Percentiles rank a stretch among this genome's conserved stretches.
Evolutionary conservation across 495 filamentous ascomycete species (phyloP).

Genomic region (Neurospora sublineolata): DNA sequence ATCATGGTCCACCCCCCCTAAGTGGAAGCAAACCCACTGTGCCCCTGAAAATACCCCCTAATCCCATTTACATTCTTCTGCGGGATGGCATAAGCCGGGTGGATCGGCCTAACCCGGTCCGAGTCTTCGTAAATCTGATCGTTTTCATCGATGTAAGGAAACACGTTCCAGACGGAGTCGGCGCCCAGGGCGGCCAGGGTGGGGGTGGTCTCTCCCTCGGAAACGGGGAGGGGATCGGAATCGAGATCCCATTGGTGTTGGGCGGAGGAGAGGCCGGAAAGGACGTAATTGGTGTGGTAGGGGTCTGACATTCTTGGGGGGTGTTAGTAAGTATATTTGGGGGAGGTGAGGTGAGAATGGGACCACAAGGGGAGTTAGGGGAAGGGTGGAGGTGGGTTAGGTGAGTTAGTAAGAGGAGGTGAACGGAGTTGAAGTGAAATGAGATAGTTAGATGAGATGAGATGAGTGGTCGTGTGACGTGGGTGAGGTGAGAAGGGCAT

Average conservation of each 20-base stretch:
- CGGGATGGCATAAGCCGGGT: conserved; percentile 82
- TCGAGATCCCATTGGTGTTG: conserved; percentile 62
- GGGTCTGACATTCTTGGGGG: conserved; percentile 57
- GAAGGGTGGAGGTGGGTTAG: neutral
- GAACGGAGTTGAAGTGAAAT: neutral
- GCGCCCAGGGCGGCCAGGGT: conserved; percentile 7
- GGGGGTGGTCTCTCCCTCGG: conserved; percentile 1
- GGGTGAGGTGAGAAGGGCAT: neutral
- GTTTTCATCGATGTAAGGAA: conserved; percentile 35
- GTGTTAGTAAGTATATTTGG: neutral
- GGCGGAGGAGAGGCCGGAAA: conserved; percentile 71
- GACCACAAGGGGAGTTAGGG: neutral
- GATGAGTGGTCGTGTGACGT: neutral
- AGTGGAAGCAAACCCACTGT: conserved; percentile 32
- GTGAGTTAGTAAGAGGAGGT: neutral
- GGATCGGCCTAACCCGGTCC: conserved; percentile 46
- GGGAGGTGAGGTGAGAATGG: neutral
- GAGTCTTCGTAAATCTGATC: conserved; percentile 39
- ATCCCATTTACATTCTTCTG: conserved; percentile 53
- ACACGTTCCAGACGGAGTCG: conserved; percentile 45
- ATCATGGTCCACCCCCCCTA: neutral
- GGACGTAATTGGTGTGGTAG: conserved; percentile 86
- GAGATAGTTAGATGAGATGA: neutral
- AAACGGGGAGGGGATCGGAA: conserved; percentile 18
- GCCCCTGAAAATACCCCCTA: conserved; percentile 50